These are phyloP conservation scores for Carnegiea gigantea DNA, from an alignment of 179 eudicot species.

Conservation along the genomic window DNA sequence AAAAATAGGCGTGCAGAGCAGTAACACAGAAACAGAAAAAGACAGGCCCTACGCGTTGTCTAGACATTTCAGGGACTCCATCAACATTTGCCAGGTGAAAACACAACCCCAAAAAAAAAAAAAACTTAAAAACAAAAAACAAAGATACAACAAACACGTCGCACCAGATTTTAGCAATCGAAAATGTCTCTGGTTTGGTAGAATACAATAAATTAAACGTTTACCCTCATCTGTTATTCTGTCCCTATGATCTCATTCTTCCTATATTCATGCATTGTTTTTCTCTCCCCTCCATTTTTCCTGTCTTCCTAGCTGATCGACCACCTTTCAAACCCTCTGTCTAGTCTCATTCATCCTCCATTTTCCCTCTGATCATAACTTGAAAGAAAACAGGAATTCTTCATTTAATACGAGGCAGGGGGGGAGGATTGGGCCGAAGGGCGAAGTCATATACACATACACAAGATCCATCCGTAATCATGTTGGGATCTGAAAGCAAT, in stretches of 20 bases:
- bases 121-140: not conserved
- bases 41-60: not conserved
- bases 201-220: not conserved
- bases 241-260: not conserved
- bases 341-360: not conserved
- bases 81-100: not conserved
- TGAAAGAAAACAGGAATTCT: not conserved
- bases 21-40: not conserved
- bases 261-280: not conserved
- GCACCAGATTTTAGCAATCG: not conserved
- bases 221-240: not conserved
- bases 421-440: not conserved
- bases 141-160: conserved; percentile 1
- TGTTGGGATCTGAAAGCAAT: not conserved
- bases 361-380: not conserved
- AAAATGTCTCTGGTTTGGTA: not conserved
- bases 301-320: not conserved
- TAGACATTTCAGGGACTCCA: not conserved
- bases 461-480: not conserved
- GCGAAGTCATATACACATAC: not conserved
- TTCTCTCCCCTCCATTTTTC: not conserved
- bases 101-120: not conserved
- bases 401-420: not conserved
- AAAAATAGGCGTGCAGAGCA: not conserved
- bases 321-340: not conserved